These are phyloP conservation scores for Mesembryanthemum crystallinum DNA, from an alignment of 148 eudicot species.

Conservation along the genomic window DNA sequence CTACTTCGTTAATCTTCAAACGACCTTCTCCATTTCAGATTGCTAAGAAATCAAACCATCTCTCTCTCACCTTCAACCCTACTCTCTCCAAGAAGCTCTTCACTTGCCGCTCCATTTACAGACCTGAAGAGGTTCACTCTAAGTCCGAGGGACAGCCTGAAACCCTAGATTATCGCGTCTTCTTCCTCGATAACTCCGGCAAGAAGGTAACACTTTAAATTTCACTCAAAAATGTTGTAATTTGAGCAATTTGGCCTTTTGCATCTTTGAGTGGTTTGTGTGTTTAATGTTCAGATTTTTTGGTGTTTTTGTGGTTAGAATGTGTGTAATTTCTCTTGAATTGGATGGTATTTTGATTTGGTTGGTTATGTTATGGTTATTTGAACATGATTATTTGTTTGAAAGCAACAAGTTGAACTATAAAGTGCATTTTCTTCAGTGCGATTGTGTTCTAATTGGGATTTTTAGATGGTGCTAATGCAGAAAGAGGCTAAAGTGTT, in stretches of 20 bases:
- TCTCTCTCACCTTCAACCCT: slow-evolving; percentile 34
- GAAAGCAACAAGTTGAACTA: too few species aligned
- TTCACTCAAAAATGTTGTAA: too few species aligned
- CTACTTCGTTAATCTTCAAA: slow-evolving; percentile 48
- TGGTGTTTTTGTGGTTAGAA: too few species aligned
- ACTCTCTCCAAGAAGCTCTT: slow-evolving; percentile 44
- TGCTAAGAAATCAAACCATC: slow-evolving; percentile 22
- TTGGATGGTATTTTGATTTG: not conserved
- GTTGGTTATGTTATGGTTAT: not conserved
- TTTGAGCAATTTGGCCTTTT: not conserved
- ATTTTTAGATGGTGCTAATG: not conserved
- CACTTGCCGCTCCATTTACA: slow-evolving; percentile 58
- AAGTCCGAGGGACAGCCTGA: slow-evolving; percentile 67
- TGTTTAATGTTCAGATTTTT: too few species aligned
- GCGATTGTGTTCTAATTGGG: not conserved
- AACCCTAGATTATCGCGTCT: slow-evolving; percentile 79
- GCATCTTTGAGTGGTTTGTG: not conserved
- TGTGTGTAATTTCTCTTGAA: not conserved
- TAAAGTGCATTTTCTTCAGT: too few species aligned
- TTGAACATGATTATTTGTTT: not conserved
- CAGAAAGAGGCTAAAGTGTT: too few species aligned
- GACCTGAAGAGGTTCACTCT: slow-evolving; percentile 41
- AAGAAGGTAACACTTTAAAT: too few species aligned
- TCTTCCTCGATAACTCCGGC: slow-evolving; percentile 66
- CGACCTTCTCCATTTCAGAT: slow-evolving; percentile 23